These are phyloP conservation scores for Xerocomus brunneocitrinus DNA, from an alignment of 768 basidiomycete genomes.

Conservation along the genomic window DNA sequence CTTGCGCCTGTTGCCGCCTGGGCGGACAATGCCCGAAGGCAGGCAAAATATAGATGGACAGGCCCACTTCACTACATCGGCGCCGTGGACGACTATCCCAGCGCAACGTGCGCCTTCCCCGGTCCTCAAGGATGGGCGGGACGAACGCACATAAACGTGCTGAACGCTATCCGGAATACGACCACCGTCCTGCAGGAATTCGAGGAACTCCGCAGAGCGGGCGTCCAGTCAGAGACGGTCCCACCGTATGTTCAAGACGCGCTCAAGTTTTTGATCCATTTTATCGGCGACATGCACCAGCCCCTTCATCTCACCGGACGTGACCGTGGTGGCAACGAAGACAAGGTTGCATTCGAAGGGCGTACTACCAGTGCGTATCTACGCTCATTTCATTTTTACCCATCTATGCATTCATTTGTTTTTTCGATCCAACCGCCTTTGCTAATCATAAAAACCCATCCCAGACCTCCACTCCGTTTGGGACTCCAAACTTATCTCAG, in stretches of 20 bases:
- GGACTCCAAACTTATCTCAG: slow-evolving; percentile 80
- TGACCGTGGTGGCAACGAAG: slow-evolving; percentile 82
- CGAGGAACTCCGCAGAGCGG: slow-evolving; percentile 20
- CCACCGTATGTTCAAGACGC: slow-evolving; percentile 61
- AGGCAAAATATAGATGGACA: slow-evolving; percentile 61
- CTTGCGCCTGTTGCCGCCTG: slow-evolving; percentile 82
- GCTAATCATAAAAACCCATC: not conserved
- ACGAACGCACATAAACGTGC: slow-evolving; percentile 53
- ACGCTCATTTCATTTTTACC: not conserved
- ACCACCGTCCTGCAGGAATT: slow-evolving; percentile 58
- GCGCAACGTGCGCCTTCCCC: slow-evolving; percentile 70
- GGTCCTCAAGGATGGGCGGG: slow-evolving; percentile 74
- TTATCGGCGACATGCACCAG: slow-evolving; percentile 89
- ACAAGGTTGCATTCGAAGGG: slow-evolving; percentile 69
- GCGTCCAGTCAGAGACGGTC: slow-evolving; percentile 12
- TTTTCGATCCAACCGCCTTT: not conserved
- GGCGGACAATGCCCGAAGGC: slow-evolving; percentile 69
- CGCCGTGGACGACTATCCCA: slow-evolving; percentile 72
- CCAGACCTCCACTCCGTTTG: slow-evolving; percentile 82
- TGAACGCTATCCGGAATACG: slow-evolving; percentile 75
- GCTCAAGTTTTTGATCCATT: slow-evolving; percentile 90
- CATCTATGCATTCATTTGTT: not conserved
- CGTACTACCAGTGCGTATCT: slow-evolving; percentile 59
- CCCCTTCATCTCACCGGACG: slow-evolving; percentile 89
- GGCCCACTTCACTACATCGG: slow-evolving; percentile 72